A percentile compares a stretch with the other conserved stretches of the same genome.
These are phyloP conservation scores for Wickerhamomyces xylosicus DNA, from an alignment of 805 yeast species.

Conservation along the genomic window DNA sequence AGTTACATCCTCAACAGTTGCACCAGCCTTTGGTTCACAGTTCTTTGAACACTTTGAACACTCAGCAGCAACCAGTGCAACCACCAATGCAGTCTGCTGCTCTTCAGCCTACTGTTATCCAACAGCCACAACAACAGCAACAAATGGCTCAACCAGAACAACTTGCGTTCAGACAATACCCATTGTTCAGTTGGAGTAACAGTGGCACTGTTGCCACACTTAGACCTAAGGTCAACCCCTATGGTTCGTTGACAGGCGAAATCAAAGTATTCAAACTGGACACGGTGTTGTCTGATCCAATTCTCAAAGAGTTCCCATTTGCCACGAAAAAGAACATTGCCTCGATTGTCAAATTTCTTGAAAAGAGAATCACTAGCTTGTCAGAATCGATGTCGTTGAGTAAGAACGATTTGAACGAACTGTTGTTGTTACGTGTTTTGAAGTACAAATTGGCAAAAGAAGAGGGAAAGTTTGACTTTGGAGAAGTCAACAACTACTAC, in stretches of 20 bases:
- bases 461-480: slow-evolving; percentile 11
- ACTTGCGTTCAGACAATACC: slow-evolving; percentile 54
- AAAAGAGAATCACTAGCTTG: slow-evolving; percentile 10
- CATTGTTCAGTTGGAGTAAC: slow-evolving; percentile 60
- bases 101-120: slow-evolving; percentile 8
- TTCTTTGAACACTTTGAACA: background rate
- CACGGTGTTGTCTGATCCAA: slow-evolving; percentile 22
- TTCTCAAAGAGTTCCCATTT: slow-evolving; percentile 26
- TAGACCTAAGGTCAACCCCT: slow-evolving; percentile 19
- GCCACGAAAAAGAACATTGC: slow-evolving; percentile 19
- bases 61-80: slow-evolving; percentile 1
- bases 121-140: slow-evolving; percentile 4
- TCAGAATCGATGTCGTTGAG: slow-evolving; percentile 13
- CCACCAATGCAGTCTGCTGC: slow-evolving; percentile 4
- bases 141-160: slow-evolving; percentile 41
- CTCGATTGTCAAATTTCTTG: slow-evolving; percentile 17
- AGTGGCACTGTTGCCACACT: slow-evolving; percentile 34
- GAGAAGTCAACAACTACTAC: slow-evolving; percentile 11
- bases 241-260: slow-evolving; percentile 22
- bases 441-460: slow-evolving; percentile 14
- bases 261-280: slow-evolving; percentile 29
- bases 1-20: background rate
- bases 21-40: background rate
- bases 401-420: slow-evolving; percentile 56
- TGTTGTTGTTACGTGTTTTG: slow-evolving; percentile 41